Conservation (phyloP, 805 yeast genomes). For the Cyberlindnera mississippiensis region DNA sequence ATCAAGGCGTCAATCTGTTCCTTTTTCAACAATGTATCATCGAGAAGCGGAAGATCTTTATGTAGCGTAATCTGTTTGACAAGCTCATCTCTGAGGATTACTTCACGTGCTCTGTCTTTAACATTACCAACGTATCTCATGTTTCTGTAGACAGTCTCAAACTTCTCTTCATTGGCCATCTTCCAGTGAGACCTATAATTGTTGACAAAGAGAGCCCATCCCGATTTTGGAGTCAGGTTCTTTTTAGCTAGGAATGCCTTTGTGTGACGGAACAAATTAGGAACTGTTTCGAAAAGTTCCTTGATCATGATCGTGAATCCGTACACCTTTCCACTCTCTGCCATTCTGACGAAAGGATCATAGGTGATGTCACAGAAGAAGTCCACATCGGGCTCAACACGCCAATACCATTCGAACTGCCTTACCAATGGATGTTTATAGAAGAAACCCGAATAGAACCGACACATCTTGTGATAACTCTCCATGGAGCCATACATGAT, state of each 20-base stretch:
- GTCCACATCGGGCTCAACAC: conserved; percentile 91
- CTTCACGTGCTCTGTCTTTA: conserved; percentile 26
- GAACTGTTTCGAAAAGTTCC: conserved; percentile 79
- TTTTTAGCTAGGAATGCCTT: conserved; percentile 51
- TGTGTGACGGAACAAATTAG: conserved; percentile 74
- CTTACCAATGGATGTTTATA: conserved; percentile 72
- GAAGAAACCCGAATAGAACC: conserved; percentile 84
- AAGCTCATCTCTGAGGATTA: conserved; percentile 31
- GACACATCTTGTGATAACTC: conserved; percentile 91
- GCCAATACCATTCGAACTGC: conserved; percentile 88
- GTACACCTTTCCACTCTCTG: conserved; percentile 59
- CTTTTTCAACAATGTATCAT: conserved; percentile 25
- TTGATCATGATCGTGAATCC: conserved; percentile 80
- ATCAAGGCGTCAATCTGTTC: conserved; percentile 37
- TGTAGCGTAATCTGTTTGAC: conserved; percentile 13
- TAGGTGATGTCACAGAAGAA: conserved; percentile 88
- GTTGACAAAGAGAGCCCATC: conserved; percentile 66
- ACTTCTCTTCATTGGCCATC: conserved; percentile 31
- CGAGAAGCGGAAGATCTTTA: conserved; percentile 1
- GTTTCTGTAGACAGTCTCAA: conserved; percentile 25
- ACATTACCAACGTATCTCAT: conserved; percentile 28
- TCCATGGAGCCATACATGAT: conserved; percentile 80
- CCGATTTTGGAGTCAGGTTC: conserved; percentile 47
- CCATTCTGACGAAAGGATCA: conserved; percentile 88
- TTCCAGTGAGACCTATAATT: conserved; percentile 33